phyloP scores from a whole-genome alignment of 371 early-diverging fungal genomes.

The Mucor indicus region DNA sequence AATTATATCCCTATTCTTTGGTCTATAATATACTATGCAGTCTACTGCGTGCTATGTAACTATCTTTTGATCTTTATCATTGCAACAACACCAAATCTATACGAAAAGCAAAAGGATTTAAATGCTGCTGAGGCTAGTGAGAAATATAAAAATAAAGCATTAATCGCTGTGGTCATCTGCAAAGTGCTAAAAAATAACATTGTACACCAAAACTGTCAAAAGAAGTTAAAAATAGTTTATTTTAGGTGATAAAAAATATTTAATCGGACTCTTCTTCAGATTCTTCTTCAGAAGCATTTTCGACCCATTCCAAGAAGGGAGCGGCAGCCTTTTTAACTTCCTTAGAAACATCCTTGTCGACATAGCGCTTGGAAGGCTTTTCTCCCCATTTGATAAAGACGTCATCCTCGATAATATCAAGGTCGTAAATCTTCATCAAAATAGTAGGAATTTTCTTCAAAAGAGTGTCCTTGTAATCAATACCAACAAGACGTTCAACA shows the following conservation, averaged over 20 bases:
- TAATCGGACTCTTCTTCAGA: constrained; percentile 35
- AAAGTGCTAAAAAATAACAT: too few species aligned
- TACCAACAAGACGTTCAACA: constrained; percentile 83
- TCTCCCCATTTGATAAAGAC: constrained; percentile 87
- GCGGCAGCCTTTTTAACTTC: constrained; percentile 79
- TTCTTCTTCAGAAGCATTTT: constrained; percentile 55
- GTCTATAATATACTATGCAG: too few species aligned
- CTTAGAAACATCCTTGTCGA: constrained; percentile 73
- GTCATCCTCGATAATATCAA: constrained; percentile 91
- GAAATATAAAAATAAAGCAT: too few species aligned
- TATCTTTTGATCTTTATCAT: too few species aligned
- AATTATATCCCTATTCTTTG: too few species aligned
- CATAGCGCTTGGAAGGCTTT: constrained; percentile 88
- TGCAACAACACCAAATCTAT: too few species aligned
- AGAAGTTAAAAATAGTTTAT: too few species aligned
- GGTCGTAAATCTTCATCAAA: constrained; percentile 87
- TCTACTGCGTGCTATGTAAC: too few species aligned
- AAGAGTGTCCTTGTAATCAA: constrained; percentile 60
- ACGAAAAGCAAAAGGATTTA: too few species aligned
- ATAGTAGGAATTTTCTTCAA: constrained; percentile 74
- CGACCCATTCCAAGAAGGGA: constrained; percentile 92
- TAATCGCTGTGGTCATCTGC: too few species aligned
- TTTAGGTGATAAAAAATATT: neutral
- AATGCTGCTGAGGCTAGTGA: too few species aligned
- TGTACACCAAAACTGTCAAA: too few species aligned